phyloP scores from a whole-genome alignment of 306 rosid species.

The Carpinus fangiana region DNA sequence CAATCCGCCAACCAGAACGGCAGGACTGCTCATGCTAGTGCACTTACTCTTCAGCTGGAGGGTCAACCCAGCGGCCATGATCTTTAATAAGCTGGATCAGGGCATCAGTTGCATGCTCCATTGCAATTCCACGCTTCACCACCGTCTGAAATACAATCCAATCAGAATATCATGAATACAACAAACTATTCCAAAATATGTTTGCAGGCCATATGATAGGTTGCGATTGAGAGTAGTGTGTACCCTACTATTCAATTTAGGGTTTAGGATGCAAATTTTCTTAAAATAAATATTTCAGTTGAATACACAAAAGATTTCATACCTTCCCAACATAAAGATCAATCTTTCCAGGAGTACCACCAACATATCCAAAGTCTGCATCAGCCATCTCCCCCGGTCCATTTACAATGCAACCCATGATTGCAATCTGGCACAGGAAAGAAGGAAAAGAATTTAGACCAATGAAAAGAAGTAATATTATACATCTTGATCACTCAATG shows the following conservation, averaged over 20 bases:
- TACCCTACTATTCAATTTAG: not conserved
- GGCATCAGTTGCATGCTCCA: conserved; percentile 93
- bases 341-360: conserved; percentile 97
- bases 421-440: conserved; percentile 70
- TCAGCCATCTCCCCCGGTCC: conserved; percentile 99
- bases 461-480: not conserved
- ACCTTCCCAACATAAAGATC: conserved; percentile 99
- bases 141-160: conserved; percentile 61
- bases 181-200: not conserved
- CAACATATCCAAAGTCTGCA: conserved; percentile 98
- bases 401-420: conserved; percentile 99
- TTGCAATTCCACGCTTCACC: conserved; percentile 87
- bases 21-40: not conserved
- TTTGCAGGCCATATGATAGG: not conserved
- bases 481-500: not conserved
- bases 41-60: conserved; percentile 67
- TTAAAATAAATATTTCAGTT: not conserved
- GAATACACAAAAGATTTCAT: not conserved
- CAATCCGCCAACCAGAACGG: conserved; percentile 13
- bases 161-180: not conserved
- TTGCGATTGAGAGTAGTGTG: not conserved
- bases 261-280: not conserved
- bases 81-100: conserved; percentile 90
- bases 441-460: not conserved
- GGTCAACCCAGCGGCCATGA: conserved; percentile 92